These are phyloP conservation scores for Ceriops zippeliana DNA, from an alignment of 345 rosid species.

Conservation along the genomic window DNA sequence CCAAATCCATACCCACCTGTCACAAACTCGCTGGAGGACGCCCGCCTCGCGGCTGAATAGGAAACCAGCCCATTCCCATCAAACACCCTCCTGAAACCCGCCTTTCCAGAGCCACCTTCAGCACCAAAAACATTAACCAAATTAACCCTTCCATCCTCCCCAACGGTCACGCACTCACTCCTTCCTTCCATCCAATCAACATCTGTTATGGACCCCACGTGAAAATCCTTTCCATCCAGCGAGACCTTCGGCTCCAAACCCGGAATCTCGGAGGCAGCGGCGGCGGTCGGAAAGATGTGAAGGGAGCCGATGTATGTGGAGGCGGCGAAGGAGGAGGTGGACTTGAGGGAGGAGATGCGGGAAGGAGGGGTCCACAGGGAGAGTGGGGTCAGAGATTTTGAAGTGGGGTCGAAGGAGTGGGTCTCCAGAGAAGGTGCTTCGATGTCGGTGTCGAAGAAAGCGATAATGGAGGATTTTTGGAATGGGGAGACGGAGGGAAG, in stretches of 20 bases:
- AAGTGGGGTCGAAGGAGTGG: slow-evolving; percentile 37
- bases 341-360: slow-evolving; percentile 61
- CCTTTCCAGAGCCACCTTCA: slow-evolving; percentile 31
- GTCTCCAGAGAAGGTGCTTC: slow-evolving; percentile 52
- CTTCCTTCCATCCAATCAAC: slow-evolving; percentile 65
- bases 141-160: slow-evolving; percentile 50
- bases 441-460: slow-evolving; percentile 52
- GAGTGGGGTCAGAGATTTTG: slow-evolving; percentile 27
- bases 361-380: slow-evolving; percentile 55
- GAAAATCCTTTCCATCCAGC: slow-evolving; percentile 39
- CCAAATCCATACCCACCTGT: slow-evolving; percentile 86
- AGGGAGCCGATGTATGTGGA: slow-evolving; percentile 56
- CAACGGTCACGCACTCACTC: slow-evolving; percentile 60
- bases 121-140: slow-evolving; percentile 35
- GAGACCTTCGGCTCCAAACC: slow-evolving; percentile 31
- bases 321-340: slow-evolving; percentile 43
- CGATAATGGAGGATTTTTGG: slow-evolving; percentile 47
- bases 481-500: slow-evolving; percentile 72
- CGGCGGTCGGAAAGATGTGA: slow-evolving; percentile 37
- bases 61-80: slow-evolving; percentile 75
- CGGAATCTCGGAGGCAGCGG: slow-evolving; percentile 25
- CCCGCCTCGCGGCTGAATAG: slow-evolving; percentile 77
- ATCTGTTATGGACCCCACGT: slow-evolving; percentile 49
- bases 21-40: slow-evolving; percentile 75
- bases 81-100: slow-evolving; percentile 44